Evolutionary conservation across 306 rosid genomes (phyloP).

Genomic region (Begonia masoniana): DNA sequence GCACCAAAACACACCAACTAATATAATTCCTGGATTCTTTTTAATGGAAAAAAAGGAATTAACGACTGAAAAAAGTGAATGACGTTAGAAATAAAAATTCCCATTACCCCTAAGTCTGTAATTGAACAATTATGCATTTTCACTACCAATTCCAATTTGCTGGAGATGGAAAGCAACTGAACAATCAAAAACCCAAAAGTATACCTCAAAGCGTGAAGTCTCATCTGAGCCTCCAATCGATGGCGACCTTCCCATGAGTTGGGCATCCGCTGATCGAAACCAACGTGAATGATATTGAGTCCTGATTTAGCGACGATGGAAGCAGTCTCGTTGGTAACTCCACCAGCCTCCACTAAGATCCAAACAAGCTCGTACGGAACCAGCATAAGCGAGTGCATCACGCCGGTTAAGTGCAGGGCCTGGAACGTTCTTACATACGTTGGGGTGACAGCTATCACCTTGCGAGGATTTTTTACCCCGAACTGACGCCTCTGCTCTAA

Average conservation of each 20-base stretch:
- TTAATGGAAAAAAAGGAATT: too few species aligned
- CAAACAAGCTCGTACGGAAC: slow-evolving; percentile 79
- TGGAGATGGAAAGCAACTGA: background rate
- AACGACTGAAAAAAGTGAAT: too few species aligned
- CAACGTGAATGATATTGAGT: slow-evolving; percentile 58
- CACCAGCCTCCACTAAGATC: slow-evolving; percentile 95
- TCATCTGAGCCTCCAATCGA: slow-evolving; percentile 68
- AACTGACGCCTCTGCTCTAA: slow-evolving; percentile 77
- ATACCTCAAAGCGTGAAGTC: slow-evolving; percentile 82
- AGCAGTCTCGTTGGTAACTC: slow-evolving; percentile 74
- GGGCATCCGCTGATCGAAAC: slow-evolving; percentile 50
- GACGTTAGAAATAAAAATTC: too few species aligned
- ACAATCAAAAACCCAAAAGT: background rate
- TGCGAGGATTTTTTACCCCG: slow-evolving; percentile 71
- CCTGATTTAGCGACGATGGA: slow-evolving; percentile 62
- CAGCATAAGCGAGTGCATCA: slow-evolving; percentile 90
- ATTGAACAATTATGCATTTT: background rate
- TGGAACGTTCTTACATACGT: slow-evolving; percentile 87
- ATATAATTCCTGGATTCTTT: slow-evolving; percentile 9
- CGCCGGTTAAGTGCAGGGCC: slow-evolving; percentile 79
- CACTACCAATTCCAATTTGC: too few species aligned
- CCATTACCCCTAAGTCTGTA: background rate
- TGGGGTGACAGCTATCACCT: slow-evolving; percentile 66
- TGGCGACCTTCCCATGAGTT: slow-evolving; percentile 82
- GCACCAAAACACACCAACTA: slow-evolving; percentile 26